phyloP scores from a whole-genome alignment of 179 eudicot genomes.

The Amaranthus tricolor region DNA sequence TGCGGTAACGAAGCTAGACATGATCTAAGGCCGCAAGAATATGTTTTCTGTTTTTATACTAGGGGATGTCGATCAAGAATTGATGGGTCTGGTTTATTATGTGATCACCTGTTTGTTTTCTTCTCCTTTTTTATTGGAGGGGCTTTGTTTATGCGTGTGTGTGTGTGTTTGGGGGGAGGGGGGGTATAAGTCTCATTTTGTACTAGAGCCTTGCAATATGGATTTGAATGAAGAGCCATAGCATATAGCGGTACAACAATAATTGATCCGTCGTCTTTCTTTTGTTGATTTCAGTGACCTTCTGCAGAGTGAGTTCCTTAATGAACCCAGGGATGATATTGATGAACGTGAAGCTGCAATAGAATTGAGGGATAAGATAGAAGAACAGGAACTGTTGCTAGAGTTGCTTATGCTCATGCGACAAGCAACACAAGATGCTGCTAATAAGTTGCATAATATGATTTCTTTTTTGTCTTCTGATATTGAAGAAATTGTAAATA shows the following conservation, averaged over 20 bases:
- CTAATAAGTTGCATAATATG: constrained; percentile 57
- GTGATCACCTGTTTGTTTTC: background rate
- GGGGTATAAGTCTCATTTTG: background rate
- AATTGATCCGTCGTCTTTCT: background rate
- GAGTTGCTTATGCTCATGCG: constrained; percentile 67
- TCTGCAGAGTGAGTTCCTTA: constrained; percentile 84
- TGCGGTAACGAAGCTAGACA: too few relatives aligned
- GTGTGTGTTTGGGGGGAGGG: too few relatives aligned
- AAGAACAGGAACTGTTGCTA: constrained; percentile 78
- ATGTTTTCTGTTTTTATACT: background rate
- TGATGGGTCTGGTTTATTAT: background rate
- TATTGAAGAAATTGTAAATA: constrained; percentile 62
- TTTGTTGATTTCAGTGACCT: constrained; percentile 58
- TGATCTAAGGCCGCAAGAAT: too few relatives aligned
- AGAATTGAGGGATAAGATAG: constrained; percentile 77
- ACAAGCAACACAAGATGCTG: constrained; percentile 74
- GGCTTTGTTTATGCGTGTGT: too few relatives aligned
- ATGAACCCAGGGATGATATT: constrained; percentile 63
- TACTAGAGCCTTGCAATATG: background rate
- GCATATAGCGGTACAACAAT: background rate
- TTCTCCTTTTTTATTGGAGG: background rate
- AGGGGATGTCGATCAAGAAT: background rate
- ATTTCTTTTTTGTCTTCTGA: constrained; percentile 83
- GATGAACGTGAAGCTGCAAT: constrained; percentile 84
- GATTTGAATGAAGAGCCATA: background rate